A percentile compares a stretch with the other conserved stretches of the same genome.
Conservation (phyloP, 108 stramenopile genomes). For the Bacterosira constricta region DNA sequence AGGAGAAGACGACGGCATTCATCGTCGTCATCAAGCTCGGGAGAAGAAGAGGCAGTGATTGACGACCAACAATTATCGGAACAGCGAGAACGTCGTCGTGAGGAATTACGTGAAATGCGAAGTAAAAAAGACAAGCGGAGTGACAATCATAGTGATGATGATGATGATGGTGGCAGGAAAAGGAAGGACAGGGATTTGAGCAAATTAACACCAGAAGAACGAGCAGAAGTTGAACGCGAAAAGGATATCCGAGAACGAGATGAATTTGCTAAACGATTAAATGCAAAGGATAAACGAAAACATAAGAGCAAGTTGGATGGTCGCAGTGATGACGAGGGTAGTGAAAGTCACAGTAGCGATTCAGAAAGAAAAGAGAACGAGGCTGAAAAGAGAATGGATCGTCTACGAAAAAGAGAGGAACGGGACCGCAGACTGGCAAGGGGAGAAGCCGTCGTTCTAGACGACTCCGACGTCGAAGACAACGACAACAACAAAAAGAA, state of each 20-base stretch:
- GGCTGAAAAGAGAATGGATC: constrained; percentile 29
- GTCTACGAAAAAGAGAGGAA: constrained; percentile 49
- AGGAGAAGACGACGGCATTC: constrained; percentile 30
- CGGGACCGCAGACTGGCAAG: constrained; percentile 84
- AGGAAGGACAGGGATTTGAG: constrained; percentile 24
- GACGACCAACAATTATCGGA: constrained; percentile 36
- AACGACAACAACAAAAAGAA: constrained; percentile 19
- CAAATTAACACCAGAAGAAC: constrained; percentile 66
- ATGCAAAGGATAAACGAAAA: constrained; percentile 81
- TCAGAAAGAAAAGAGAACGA: constrained; percentile 23
- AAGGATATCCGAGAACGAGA: constrained; percentile 90
- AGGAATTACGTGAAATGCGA: constrained; percentile 27
- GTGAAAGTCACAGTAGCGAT: constrained; percentile 31
- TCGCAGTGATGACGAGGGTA: constrained; percentile 13
- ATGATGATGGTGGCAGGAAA: constrained; percentile 20
- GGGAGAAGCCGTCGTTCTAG: constrained; percentile 79
- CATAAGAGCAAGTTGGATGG: constrained; percentile 55
- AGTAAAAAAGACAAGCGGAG: not conserved
- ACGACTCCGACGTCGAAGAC: constrained; percentile 55
- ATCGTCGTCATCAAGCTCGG: constrained; percentile 24
- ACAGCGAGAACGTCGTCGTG: constrained; percentile 27
- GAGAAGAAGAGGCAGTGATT: not conserved
- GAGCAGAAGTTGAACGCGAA: constrained; percentile 77
- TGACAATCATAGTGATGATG: not conserved
- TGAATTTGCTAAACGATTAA: constrained; percentile 90